phyloP scores from a whole-genome alignment of 768 basidiomycete genomes.

The Lactarius evosmus region DNA sequence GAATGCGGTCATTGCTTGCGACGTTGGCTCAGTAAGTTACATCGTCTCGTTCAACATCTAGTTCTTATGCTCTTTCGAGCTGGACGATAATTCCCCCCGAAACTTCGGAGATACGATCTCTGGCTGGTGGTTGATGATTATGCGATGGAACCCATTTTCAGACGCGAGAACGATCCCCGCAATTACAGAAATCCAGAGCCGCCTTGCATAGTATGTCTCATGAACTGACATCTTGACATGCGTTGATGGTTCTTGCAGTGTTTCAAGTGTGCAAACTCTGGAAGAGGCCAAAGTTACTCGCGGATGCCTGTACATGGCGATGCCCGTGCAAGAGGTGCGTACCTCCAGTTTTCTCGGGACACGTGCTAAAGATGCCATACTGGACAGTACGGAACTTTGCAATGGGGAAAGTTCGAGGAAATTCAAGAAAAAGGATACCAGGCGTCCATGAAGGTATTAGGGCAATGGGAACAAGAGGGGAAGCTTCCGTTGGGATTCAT shows the following conservation, averaged over 20 bases:
- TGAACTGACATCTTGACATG: constrained; percentile 19
- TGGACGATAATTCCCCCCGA: constrained; percentile 94
- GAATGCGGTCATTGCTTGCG: constrained; percentile 84
- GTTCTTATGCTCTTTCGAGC: constrained; percentile 37
- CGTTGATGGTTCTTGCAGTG: constrained; percentile 45
- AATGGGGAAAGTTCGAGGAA: constrained; percentile 87
- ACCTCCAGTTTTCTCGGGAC: not conserved
- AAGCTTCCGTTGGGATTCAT: constrained; percentile 73
- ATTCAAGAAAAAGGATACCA: constrained; percentile 79
- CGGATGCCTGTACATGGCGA: constrained; percentile 86
- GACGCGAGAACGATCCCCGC: constrained; percentile 72
- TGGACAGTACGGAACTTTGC: constrained; percentile 81
- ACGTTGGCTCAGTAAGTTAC: constrained; percentile 77
- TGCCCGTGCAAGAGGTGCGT: constrained; percentile 90
- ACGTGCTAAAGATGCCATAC: not conserved
- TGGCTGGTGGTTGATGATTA: constrained; percentile 93
- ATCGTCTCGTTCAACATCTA: not conserved
- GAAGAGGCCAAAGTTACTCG: constrained; percentile 92
- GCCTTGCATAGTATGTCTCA: constrained; percentile 84
- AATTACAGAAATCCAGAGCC: constrained; percentile 90
- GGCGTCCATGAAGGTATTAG: constrained; percentile 66
- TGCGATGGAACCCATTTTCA: constrained; percentile 91
- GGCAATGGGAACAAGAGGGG: constrained; percentile 80
- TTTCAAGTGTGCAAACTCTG: constrained; percentile 90
- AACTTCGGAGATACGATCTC: constrained; percentile 94